Evolutionary conservation across 1,139 yeast genomes (phyloP), one percentile per base, ranked within the genome.

Genomic region (Scheffersomyces parashehatae): DNA sequence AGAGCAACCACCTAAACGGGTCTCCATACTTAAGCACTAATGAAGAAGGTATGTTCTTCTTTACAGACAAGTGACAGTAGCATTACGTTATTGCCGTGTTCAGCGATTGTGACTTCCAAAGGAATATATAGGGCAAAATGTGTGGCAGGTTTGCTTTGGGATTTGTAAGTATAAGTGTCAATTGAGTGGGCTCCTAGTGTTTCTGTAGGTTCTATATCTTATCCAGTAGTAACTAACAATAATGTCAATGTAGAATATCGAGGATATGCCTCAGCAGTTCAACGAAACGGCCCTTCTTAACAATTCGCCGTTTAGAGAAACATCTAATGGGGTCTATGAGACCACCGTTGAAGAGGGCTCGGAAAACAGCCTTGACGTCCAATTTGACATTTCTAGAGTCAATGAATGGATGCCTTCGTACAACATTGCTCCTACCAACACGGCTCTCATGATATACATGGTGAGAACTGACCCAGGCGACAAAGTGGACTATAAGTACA

Each of bases 111-210:
- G 7, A 20, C 26, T 20, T 20, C 26, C 7, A 20, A 9, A 8
- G 5, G 8, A 20, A 5, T 6, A 20, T 6, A 20, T 20, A 20
- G 26, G 26, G 26, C 26, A 20, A 20, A 20, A 73, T 73, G 79
- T 73, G 79, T 59, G 79, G 79, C 7, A 50, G 79, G n/a, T 73
- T 65, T 49, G 72, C 78, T 3, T 52, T 70, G 39, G 74, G 72
- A 35, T 58, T 70, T 14, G 77, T 71, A 67, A 40, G 75, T 69
- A 44, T n/a, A 20, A 29, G 37, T 29, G 31, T 30, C 26, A 20
- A 20, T 20, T 20, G 26, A 20, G 26, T 20, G 26, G 26, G 26
- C 26, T 20, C 26, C 26, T 20, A 20, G 26, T 3, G 26, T 20
- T 6, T 20, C 26, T 26, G 30, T 6, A 31, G 20, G 6, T 10